Conservation (phyloP, 805 yeast species). For the Torulaspora maleeae region DNA sequence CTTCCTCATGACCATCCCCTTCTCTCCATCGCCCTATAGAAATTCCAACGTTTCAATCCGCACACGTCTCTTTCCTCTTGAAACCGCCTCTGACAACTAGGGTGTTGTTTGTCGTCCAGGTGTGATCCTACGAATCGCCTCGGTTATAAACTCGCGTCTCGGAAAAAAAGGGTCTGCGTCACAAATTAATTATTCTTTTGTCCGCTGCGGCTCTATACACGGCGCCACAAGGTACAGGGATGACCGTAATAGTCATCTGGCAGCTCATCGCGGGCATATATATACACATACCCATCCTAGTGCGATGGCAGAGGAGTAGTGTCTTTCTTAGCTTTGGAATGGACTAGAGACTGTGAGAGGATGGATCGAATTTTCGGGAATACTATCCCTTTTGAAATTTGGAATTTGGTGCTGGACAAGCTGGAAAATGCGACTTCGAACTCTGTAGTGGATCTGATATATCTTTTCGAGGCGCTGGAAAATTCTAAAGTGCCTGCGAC, state of each 20-base stretch:
- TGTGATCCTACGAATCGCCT: neutral
- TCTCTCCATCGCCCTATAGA: no score
- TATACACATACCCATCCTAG: no score
- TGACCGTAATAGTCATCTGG: neutral
- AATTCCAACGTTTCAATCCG: no score
- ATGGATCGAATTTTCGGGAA: neutral
- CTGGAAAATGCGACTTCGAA: constrained; percentile 4
- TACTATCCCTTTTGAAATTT: constrained; percentile 9
- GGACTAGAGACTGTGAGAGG: neutral
- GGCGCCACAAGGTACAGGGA: neutral
- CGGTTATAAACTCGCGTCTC: neutral
- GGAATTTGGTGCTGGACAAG: constrained; percentile 11
- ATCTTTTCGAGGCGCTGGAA: constrained; percentile 9
- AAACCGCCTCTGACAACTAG: no score
- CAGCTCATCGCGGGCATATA: neutral
- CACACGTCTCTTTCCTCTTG: no score
- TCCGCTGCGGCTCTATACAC: neutral
- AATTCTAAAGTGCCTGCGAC: neutral
- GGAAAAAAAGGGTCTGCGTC: neutral
- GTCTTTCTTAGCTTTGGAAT: neutral
- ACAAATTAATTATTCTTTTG: neutral
- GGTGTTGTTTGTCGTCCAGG: neutral
- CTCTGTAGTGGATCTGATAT: constrained; percentile 12
- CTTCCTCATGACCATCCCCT: no score
- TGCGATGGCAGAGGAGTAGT: neutral